These are phyloP conservation scores for Lentinus brumalis DNA, from an alignment of 768 basidiomycete genomes.

Conservation along the genomic window DNA sequence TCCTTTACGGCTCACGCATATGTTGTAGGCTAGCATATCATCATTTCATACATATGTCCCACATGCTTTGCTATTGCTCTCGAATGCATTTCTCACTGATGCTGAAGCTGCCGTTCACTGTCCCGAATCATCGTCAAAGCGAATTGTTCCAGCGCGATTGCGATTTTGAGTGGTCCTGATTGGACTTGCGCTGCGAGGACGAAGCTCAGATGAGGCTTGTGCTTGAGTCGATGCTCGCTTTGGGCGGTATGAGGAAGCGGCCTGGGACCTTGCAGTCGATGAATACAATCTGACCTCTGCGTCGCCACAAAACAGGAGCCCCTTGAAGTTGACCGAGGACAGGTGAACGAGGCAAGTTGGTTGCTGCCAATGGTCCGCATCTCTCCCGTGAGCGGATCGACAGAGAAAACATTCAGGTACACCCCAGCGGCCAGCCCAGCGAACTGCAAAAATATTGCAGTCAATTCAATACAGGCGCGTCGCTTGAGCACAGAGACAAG, in stretches of 20 bases:
- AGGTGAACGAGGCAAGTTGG: slow-evolving; percentile 79
- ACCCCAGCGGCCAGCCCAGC: slow-evolving; percentile 85
- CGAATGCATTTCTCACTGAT: slow-evolving; percentile 8
- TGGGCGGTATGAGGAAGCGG: slow-evolving; percentile 66
- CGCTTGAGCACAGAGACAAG: no score
- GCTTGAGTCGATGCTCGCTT: slow-evolving; percentile 80
- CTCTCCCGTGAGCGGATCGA: slow-evolving; percentile 61
- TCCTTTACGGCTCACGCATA: slow-evolving; percentile 12
- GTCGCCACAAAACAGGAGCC: slow-evolving; percentile 84
- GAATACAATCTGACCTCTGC: no score
- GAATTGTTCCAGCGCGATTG: slow-evolving; percentile 76
- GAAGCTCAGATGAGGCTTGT: slow-evolving; percentile 60
- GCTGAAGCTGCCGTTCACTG: slow-evolving; percentile 17
- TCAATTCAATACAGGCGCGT: no score
- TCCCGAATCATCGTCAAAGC: slow-evolving; percentile 64
- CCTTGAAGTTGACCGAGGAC: slow-evolving; percentile 86
- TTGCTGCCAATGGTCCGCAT: slow-evolving; percentile 84
- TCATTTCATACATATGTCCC: slow-evolving; percentile 15
- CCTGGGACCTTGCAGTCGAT: no score
- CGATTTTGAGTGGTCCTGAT: slow-evolving; percentile 54
- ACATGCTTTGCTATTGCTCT: slow-evolving; percentile 17
- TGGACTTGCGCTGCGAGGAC: slow-evolving; percentile 70
- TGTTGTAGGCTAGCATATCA: slow-evolving; percentile 23
- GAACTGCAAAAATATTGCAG: background rate
- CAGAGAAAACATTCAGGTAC: slow-evolving; percentile 84